These are phyloP conservation scores for Volutella citrinella DNA, from an alignment of 2,329 filamentous ascomycete species.

Conservation along the genomic window DNA sequence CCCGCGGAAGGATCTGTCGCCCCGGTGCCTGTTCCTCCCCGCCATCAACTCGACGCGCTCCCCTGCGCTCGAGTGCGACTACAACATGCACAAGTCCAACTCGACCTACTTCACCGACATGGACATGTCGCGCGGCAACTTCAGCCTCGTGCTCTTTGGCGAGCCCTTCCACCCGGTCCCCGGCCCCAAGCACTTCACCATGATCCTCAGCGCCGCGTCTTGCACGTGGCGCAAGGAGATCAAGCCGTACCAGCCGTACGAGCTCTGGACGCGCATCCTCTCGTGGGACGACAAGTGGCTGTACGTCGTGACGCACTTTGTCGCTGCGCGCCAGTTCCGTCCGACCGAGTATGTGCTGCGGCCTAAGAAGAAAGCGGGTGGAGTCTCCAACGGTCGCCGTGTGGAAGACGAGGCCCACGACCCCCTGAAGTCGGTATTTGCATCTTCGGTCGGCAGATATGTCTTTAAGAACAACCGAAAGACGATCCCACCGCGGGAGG, in stretches of 20 bases:
- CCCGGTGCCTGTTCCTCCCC: conserved; percentile 7
- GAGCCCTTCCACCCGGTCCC: conserved; percentile 8
- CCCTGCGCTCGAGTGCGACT: conserved; percentile 13
- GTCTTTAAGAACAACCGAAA: conserved; percentile 7
- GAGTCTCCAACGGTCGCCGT: no score
- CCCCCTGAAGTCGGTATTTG: conserved; percentile 1
- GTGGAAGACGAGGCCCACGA: not conserved
- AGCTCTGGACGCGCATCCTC: conserved; percentile 13
- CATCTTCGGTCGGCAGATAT: conserved; percentile 5
- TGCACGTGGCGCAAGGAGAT: conserved; percentile 15
- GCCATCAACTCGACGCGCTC: conserved; percentile 6
- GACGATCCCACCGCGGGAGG: conserved; percentile 4
- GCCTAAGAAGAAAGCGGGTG: not conserved
- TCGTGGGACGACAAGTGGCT: conserved; percentile 17
- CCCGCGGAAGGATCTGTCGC: conserved; percentile 1
- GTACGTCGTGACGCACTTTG: conserved; percentile 15
- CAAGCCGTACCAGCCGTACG: conserved; percentile 12
- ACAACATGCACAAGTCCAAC: conserved; percentile 17
- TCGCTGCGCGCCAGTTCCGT: conserved; percentile 4
- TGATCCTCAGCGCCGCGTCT: conserved; percentile 6
- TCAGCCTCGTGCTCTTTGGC: conserved; percentile 7
- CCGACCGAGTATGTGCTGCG: conserved; percentile 10
- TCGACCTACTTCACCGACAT: conserved; percentile 16
- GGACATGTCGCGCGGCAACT: conserved; percentile 12
- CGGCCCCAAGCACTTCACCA: conserved; percentile 3